A percentile compares a stretch with the other conserved stretches of the same genome.
Conservation (phyloP, 495 filamentous ascomycete genomes). For the Penicillium cosmopolitanum region DNA sequence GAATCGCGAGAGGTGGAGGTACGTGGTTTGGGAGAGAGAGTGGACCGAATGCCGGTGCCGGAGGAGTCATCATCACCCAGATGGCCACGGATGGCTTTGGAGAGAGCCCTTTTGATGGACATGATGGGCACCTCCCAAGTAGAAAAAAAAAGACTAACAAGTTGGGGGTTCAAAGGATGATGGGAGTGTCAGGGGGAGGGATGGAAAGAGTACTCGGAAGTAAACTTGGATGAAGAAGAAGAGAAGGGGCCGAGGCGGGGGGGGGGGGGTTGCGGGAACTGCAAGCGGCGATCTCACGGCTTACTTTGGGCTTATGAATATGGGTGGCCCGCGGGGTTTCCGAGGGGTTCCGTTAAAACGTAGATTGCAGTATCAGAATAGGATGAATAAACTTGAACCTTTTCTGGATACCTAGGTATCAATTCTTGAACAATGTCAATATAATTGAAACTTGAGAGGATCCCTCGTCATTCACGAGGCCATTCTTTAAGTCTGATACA, state of each 20-base stretch:
- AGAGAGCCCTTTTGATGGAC: conserved; percentile 51
- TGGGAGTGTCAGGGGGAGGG: conserved; percentile 10
- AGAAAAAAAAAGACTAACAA: not conserved
- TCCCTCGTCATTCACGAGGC: too few species aligned
- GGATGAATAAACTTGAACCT: too few species aligned
- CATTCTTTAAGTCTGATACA: not conserved
- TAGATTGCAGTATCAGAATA: not conserved
- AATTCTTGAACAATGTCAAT: too few species aligned
- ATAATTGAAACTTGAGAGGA: too few species aligned
- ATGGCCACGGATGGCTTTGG: conserved; percentile 42
- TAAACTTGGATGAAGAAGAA: not conserved
- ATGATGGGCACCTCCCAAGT: conserved; percentile 26
- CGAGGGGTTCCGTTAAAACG: not conserved
- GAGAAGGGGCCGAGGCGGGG: not conserved
- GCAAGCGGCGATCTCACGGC: conserved; percentile 12
- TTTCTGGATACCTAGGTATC: too few species aligned
- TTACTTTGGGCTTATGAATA: not conserved
- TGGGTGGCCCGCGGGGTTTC: not conserved
- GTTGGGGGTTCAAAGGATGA: conserved; percentile 3
- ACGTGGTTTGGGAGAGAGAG: conserved; percentile 20
- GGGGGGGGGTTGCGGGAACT: not conserved
- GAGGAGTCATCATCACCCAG: conserved; percentile 28
- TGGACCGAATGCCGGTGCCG: conserved; percentile 21
- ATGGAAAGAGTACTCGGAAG: not conserved
- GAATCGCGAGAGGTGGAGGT: conserved; percentile 23